Evolutionary conservation across 2,329 filamentous ascomycete genomes (phyloP).

Genomic region (Clonostachys byssicola): DNA sequence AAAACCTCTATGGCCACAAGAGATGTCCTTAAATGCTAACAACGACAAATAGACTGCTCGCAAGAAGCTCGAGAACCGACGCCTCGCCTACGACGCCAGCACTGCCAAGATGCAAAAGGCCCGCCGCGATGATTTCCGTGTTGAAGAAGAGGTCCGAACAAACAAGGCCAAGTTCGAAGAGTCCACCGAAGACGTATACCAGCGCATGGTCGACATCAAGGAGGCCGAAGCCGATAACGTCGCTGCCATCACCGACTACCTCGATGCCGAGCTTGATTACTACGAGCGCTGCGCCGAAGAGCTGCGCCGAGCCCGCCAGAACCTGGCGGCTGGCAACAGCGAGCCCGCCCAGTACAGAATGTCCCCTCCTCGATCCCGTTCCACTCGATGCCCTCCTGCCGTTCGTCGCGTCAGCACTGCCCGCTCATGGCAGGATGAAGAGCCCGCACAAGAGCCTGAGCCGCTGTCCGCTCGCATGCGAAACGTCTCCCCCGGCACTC

Average conservation of each 20-base stretch:
- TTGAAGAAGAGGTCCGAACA: conserved; percentile 86
- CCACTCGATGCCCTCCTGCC: conserved; percentile 16
- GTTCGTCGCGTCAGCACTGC: conserved; percentile 44
- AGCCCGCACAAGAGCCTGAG: conserved; percentile 23
- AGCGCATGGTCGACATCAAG: conserved; percentile 95
- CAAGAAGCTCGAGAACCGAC: conserved; percentile 89
- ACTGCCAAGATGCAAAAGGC: conserved; percentile 88
- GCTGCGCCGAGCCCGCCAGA: conserved; percentile 51
- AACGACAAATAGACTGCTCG: conserved; percentile 53
- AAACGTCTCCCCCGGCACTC: neutral
- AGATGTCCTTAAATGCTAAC: neutral
- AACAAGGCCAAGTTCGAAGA: conserved; percentile 97
- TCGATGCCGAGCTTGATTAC: conserved; percentile 87
- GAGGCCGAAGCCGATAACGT: conserved; percentile 84
- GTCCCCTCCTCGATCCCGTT: conserved; percentile 2
- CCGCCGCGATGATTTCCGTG: conserved; percentile 87
- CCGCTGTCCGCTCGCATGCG: conserved; percentile 13
- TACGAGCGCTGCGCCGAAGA: conserved; percentile 89
- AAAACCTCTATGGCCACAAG: neutral
- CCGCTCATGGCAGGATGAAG: conserved; percentile 37
- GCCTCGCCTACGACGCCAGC: conserved; percentile 87
- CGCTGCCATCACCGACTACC: conserved; percentile 71
- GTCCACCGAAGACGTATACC: conserved; percentile 83
- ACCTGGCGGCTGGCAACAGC: conserved; percentile 27
- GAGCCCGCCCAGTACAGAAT: neutral